Percentiles rank a stretch among this genome's conserved stretches.
phyloP scores from a whole-genome alignment of 352 stramenopile genomes.

The Phytophthora rubi region DNA sequence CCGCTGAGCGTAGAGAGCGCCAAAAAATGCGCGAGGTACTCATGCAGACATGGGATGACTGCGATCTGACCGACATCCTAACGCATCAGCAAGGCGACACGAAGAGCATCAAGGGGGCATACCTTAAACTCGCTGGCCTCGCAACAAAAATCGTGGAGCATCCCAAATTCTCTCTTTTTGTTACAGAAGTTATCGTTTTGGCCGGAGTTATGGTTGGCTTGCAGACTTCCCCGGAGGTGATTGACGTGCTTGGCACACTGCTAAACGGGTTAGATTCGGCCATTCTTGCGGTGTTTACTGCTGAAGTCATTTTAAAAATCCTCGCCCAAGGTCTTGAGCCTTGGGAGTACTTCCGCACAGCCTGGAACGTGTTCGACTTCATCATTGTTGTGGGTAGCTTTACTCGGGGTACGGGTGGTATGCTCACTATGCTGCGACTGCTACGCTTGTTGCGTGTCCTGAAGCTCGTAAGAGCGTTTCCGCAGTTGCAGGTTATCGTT shows the following conservation, averaged over 20 bases:
- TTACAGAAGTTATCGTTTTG: constrained; percentile 80
- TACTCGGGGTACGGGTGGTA: constrained; percentile 64
- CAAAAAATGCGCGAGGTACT: constrained; percentile 81
- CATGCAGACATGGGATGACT: constrained; percentile 81
- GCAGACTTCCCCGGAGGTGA: constrained; percentile 66
- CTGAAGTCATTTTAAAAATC: constrained; percentile 82
- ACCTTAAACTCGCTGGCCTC: constrained; percentile 48
- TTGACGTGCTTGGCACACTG: constrained; percentile 54
- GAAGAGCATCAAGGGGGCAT: constrained; percentile 55
- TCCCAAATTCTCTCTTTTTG: constrained; percentile 65
- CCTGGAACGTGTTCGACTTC: constrained; percentile 88
- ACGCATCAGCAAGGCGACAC: constrained; percentile 53
- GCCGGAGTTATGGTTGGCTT: constrained; percentile 81
- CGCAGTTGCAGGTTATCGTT: constrained; percentile 90
- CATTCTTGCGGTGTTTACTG: constrained; percentile 80
- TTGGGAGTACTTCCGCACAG: constrained; percentile 76
- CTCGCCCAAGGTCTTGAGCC: constrained; percentile 77
- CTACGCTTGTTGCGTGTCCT: constrained; percentile 85
- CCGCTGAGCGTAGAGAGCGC: constrained; percentile 59
- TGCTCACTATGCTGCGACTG: constrained; percentile 86
- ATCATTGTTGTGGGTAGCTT: constrained; percentile 86
- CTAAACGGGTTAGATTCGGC: constrained; percentile 62
- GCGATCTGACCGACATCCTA: constrained; percentile 71
- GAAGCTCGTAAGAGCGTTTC: constrained; percentile 88
- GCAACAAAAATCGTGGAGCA: constrained; percentile 66